A percentile compares a stretch with the other conserved stretches of the same genome.
Conservation (phyloP, 2,329 filamentous ascomycete genomes). For the Orbilia javanica region DNA sequence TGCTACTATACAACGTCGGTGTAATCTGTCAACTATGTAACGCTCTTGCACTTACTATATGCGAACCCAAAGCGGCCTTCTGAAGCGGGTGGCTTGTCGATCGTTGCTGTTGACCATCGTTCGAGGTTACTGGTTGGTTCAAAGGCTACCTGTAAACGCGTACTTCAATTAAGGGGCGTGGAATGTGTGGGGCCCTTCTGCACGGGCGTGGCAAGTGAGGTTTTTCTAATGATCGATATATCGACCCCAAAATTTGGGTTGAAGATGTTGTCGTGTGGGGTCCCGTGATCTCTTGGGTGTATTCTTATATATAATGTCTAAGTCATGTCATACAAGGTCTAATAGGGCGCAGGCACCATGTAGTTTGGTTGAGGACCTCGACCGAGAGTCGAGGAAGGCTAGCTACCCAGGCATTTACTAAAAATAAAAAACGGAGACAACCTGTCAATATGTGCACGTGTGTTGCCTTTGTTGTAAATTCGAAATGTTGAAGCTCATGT, state of each 20-base stretch:
- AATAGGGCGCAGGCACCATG: too few species aligned
- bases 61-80: not conserved
- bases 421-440: too few species aligned
- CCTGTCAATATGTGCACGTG: too few species aligned
- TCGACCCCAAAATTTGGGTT: not conserved
- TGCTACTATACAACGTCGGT: not conserved
- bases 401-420: too few species aligned
- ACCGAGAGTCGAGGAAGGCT: not conserved
- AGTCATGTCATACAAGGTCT: too few species aligned
- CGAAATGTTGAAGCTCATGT: slow-evolving; percentile 12
- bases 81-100: not conserved
- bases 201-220: not conserved
- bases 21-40: not conserved
- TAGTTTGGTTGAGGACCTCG: not conserved
- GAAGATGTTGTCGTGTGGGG: not conserved
- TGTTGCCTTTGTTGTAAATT: slow-evolving; percentile 16
- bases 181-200: not conserved
- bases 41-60: not conserved
- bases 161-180: not conserved
- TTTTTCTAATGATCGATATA: not conserved
- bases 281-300: not conserved
- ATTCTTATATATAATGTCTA: not conserved
- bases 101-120: not conserved
- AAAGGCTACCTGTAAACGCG: not conserved
- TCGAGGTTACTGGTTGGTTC: not conserved